Evolutionary conservation across 2,329 filamentous ascomycete species (phyloP).

Genomic region (Aspergillus alliaceus): DNA sequence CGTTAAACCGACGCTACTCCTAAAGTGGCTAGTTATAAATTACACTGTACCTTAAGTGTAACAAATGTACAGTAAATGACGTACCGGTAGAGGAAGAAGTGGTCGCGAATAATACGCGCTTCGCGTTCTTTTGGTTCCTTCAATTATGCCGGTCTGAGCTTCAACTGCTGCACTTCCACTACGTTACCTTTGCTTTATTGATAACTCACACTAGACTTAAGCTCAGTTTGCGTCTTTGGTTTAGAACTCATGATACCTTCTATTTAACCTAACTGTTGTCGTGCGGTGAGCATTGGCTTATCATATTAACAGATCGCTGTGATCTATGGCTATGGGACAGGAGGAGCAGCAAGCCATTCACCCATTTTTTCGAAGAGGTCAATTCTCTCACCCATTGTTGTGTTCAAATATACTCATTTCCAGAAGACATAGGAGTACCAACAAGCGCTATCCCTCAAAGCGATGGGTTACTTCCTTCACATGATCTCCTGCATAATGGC

Average conservation of each 20-base stretch:
- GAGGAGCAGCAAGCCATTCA: constrained; percentile 40
- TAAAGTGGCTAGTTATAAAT: neutral
- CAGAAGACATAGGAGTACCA: constrained; percentile 19
- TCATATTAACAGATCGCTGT: constrained; percentile 27
- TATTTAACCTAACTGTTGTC: neutral
- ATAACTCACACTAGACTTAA: neutral
- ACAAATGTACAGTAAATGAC: constrained; percentile 17
- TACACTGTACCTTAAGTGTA: neutral
- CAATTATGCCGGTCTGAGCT: constrained; percentile 7
- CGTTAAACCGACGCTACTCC: constrained; percentile 14
- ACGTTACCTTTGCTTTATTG: neutral
- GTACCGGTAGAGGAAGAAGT: constrained; percentile 10
- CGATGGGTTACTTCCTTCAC: neutral
- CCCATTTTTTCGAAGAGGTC: constrained; percentile 45
- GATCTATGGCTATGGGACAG: constrained; percentile 40
- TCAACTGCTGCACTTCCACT: neutral
- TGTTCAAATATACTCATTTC: constrained; percentile 9
- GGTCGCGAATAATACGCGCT: constrained; percentile 22
- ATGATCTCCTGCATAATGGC: constrained; percentile 3
- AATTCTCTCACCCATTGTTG: constrained; percentile 7
- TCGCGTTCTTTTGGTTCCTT: constrained; percentile 17
- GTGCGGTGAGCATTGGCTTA: constrained; percentile 24
- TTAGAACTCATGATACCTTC: neutral
- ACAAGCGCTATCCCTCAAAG: constrained; percentile 3
- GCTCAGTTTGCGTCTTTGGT: neutral